phyloP scores from a whole-genome alignment of 768 basidiomycete genomes.

The Tricholomella constricta region DNA sequence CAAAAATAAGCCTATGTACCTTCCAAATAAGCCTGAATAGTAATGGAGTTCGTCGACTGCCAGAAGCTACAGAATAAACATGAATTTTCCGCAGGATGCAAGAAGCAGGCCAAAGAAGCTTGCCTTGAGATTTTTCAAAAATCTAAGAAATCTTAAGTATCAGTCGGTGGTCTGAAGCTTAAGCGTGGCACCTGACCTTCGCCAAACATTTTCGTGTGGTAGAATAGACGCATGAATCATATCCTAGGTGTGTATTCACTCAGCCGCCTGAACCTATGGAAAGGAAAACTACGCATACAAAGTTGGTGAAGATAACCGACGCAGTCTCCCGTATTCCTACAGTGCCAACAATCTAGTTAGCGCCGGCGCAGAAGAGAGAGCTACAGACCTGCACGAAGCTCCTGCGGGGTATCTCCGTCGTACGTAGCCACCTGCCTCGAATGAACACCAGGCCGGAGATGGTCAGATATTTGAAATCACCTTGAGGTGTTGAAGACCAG shows the following conservation, averaged over 20 bases:
- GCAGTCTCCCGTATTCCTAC: constrained; percentile 70
- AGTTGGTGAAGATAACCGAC: constrained; percentile 88
- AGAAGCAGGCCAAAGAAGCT: not conserved
- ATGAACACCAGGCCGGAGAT: not conserved
- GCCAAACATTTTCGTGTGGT: constrained; percentile 84
- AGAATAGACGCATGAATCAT: constrained; percentile 85
- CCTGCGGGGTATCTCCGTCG: constrained; percentile 85
- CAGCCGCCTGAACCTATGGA: too few species aligned
- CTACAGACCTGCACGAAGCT: constrained; percentile 55
- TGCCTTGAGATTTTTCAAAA: constrained; percentile 71
- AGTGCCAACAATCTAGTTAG: not conserved
- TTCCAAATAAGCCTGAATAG: constrained; percentile 79
- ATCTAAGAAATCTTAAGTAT: constrained; percentile 50
- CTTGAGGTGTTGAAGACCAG: constrained; percentile 61
- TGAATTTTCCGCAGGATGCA: not conserved
- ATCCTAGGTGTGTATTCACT: constrained; percentile 53
- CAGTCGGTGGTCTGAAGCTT: not conserved
- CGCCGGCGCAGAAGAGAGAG: not conserved
- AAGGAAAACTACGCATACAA: constrained; percentile 46
- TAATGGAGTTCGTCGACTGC: constrained; percentile 89
- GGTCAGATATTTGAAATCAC: constrained; percentile 31
- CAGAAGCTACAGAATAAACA: constrained; percentile 45
- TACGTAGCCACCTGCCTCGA: constrained; percentile 68
- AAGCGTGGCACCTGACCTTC: constrained; percentile 47
- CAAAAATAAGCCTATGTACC: constrained; percentile 38